phyloP scores from a whole-genome alignment of 164 flowering plant species.

The Santalum album region DNA sequence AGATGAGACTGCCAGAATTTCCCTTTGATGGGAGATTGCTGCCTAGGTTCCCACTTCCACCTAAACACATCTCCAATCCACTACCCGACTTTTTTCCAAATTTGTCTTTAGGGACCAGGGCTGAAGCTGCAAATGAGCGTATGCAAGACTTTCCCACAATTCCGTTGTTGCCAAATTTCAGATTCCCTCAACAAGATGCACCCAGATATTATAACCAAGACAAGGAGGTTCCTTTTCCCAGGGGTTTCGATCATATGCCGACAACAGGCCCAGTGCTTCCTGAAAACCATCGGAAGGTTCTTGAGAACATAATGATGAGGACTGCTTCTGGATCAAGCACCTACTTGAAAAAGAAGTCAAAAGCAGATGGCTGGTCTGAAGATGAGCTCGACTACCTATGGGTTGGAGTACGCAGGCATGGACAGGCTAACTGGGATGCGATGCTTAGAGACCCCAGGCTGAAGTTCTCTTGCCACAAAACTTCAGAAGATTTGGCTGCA shows the following conservation, averaged over 20 bases:
- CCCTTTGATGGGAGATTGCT: slow-evolving; percentile 49
- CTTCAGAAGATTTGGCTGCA: slow-evolving; percentile 50
- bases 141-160: slow-evolving; percentile 38
- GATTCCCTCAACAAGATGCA: slow-evolving; percentile 37
- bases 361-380: slow-evolving; percentile 81
- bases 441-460: slow-evolving; percentile 82
- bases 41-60: slow-evolving; percentile 37
- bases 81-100: slow-evolving; percentile 49
- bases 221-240: slow-evolving; percentile 36
- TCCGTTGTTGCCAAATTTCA: slow-evolving; percentile 65
- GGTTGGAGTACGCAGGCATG: slow-evolving; percentile 98
- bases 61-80: slow-evolving; percentile 28
- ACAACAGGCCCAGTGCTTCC: slow-evolving; percentile 53
- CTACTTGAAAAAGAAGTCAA: slow-evolving; percentile 42
- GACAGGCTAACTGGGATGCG: slow-evolving; percentile 79
- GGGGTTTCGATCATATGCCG: slow-evolving; percentile 57
- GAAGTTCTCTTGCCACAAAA: slow-evolving; percentile 61
- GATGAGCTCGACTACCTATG: slow-evolving; percentile 95
- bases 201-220: slow-evolving; percentile 30
- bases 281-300: slow-evolving; percentile 84
- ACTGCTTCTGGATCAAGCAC: slow-evolving; percentile 57
- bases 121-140: slow-evolving; percentile 24
- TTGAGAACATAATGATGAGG: slow-evolving; percentile 83
- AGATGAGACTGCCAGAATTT: slow-evolving; percentile 35
- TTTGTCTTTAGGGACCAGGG: slow-evolving; percentile 58